These are phyloP conservation scores for Phytophthora sp. DNA, from an alignment of 352 stramenopile species.

Conservation along the genomic window DNA sequence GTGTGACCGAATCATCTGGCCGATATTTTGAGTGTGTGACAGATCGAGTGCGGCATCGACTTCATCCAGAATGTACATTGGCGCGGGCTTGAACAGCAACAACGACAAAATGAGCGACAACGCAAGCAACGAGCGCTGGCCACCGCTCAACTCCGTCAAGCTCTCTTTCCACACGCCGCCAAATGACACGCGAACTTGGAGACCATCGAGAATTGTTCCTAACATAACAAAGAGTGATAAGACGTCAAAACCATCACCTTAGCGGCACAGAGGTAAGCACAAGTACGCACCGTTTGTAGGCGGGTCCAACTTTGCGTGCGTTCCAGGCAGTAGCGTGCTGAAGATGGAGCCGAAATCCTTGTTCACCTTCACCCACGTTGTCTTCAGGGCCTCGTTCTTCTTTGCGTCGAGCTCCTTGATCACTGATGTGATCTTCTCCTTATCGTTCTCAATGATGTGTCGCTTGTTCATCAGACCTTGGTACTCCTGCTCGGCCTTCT, in stretches of 20 bases:
- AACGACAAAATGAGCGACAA: conserved; percentile 98
- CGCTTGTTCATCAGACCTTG: conserved; percentile 98
- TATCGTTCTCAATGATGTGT: conserved; percentile 99
- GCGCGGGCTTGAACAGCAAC: conserved; percentile 98
- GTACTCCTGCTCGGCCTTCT: conserved; percentile 99
- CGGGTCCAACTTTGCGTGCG: conserved; percentile 97
- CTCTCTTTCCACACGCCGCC: conserved; percentile 99
- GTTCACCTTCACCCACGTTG: conserved; percentile 99
- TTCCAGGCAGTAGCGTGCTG: conserved; percentile 97
- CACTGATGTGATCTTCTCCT: conserved; percentile 98
- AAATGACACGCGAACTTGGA: conserved; percentile 99
- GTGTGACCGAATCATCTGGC: conserved; percentile 99
- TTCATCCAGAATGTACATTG: conserved; percentile 99
- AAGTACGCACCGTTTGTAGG: conserved; percentile 81
- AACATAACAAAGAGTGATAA: conserved; percentile 6
- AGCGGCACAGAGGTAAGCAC: neutral
- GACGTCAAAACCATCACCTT: conserved; percentile 9
- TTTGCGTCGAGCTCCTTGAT: conserved; percentile 99
- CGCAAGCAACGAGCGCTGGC: conserved; percentile 98
- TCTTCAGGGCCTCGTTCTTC: conserved; percentile 97
- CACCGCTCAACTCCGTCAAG: conserved; percentile 98
- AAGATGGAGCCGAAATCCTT: conserved; percentile 99
- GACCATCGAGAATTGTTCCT: conserved; percentile 91
- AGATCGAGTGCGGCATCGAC: conserved; percentile 99
- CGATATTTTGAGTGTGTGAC: conserved; percentile 99